These are phyloP conservation scores for Vanrija pseudolonga DNA, from an alignment of 1,284 basidiomycete genomes.

Conservation along the genomic window DNA sequence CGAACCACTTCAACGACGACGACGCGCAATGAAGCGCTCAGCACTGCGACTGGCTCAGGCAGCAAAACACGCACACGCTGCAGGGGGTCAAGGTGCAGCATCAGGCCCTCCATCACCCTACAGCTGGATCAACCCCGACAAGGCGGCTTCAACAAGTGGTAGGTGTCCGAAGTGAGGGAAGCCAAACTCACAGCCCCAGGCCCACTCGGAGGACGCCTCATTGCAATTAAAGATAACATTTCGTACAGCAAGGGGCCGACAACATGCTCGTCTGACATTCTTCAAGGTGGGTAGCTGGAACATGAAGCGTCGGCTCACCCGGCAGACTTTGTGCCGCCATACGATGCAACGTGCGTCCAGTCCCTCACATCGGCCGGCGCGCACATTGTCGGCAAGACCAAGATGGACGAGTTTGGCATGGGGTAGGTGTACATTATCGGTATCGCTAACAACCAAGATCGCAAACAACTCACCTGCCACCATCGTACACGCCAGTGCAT, in stretches of 20 bases:
- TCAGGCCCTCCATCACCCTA: constrained; percentile 24
- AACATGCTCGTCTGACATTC: constrained; percentile 72
- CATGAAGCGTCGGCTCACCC: constrained; percentile 1
- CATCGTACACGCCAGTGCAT: constrained; percentile 56
- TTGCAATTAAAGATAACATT: constrained; percentile 86
- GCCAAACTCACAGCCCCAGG: constrained; percentile 12
- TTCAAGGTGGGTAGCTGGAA: constrained; percentile 55
- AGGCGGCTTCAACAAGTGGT: constrained; percentile 17
- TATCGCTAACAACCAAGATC: constrained; percentile 20
- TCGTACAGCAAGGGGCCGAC: constrained; percentile 66
- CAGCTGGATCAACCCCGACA: constrained; percentile 26
- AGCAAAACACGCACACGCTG: not conserved
- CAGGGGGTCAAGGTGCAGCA: not conserved
- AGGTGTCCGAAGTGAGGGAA: not conserved
- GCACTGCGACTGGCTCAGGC: not conserved
- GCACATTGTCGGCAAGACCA: constrained; percentile 77
- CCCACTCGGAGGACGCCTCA: constrained; percentile 28
- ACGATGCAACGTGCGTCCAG: constrained; percentile 79
- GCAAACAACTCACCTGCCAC: constrained; percentile 28
- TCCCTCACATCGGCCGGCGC: constrained; percentile 66
- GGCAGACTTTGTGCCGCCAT: constrained; percentile 71
- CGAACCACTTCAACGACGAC: too few relatives aligned
- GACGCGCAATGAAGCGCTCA: not conserved
- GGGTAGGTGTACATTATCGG: constrained; percentile 56
- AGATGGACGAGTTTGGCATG: constrained; percentile 99